Conservation (phyloP, 2,329 filamentous ascomycete species). For the Thelonectria discophora region DNA sequence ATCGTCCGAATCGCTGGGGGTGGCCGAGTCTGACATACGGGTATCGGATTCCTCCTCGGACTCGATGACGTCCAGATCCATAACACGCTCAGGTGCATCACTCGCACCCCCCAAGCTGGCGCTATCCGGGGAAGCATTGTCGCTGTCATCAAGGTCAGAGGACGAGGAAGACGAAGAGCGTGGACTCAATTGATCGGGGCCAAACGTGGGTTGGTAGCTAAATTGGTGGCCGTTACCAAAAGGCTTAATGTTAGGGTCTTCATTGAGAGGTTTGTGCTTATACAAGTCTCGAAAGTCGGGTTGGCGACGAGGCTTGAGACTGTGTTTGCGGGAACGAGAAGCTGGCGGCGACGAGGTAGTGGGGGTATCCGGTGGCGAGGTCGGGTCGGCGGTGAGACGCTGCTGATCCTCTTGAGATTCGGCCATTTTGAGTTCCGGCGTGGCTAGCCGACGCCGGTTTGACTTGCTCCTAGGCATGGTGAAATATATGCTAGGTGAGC, state of each 20-base stretch:
- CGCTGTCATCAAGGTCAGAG: conserved; percentile 37
- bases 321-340: conserved; percentile 46
- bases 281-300: conserved; percentile 46
- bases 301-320: conserved; percentile 45
- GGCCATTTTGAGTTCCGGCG: conserved; percentile 52
- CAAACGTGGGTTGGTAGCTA: conserved; percentile 50
- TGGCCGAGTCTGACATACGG: conserved; percentile 30
- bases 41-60: conserved; percentile 32
- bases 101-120: conserved; percentile 42
- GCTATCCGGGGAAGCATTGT: conserved; percentile 42
- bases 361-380: conserved; percentile 60
- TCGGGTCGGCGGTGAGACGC: conserved; percentile 50
- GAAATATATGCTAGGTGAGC: conserved; percentile 7
- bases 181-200: conserved; percentile 49
- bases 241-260: conserved; percentile 54
- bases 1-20: conserved; percentile 32
- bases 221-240: conserved; percentile 54
- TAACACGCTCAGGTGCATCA: conserved; percentile 32
- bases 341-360: conserved; percentile 50
- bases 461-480: conserved; percentile 47
- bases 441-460: conserved; percentile 50
- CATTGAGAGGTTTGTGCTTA: conserved; percentile 38
- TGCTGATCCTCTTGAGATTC: conserved; percentile 42
- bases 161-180: conserved; percentile 48
- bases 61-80: conserved; percentile 25